These are phyloP conservation scores for Colletotrichum truncatum DNA, from an alignment of 2,329 filamentous ascomycete species.

Conservation along the genomic window DNA sequence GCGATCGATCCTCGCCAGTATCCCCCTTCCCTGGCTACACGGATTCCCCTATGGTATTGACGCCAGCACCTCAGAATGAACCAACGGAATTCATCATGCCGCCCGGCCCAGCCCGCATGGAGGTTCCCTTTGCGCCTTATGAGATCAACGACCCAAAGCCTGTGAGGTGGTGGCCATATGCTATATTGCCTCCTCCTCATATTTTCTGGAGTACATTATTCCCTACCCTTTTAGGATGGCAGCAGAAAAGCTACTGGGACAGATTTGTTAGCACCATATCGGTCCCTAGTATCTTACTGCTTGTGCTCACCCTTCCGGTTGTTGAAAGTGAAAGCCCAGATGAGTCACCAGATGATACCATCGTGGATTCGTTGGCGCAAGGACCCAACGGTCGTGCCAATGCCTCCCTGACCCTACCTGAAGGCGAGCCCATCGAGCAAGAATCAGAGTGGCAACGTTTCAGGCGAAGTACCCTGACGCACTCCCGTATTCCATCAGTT, in stretches of 20 bases:
- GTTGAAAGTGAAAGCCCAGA: conserved; percentile 76
- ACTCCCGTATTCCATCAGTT: conserved; percentile 34
- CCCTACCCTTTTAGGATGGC: conserved; percentile 86
- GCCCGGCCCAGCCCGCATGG: conserved; percentile 48
- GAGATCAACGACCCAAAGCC: conserved; percentile 51
- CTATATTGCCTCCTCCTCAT: conserved; percentile 75
- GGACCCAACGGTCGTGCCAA: conserved; percentile 39
- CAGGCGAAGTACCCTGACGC: conserved; percentile 54
- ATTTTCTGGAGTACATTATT: conserved; percentile 80
- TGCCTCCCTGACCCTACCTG: conserved; percentile 46
- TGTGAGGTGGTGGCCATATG: conserved; percentile 85
- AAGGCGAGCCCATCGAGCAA: conserved; percentile 40
- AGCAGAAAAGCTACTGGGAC: conserved; percentile 84
- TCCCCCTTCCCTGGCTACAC: conserved; percentile 76
- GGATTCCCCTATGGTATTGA: conserved; percentile 62
- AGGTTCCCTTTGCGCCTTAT: conserved; percentile 57
- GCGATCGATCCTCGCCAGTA: conserved; percentile 56
- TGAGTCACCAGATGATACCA: conserved; percentile 48
- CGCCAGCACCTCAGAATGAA: conserved; percentile 49
- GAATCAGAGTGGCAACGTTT: conserved; percentile 70
- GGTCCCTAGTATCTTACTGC: conserved; percentile 87
- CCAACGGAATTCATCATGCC: conserved; percentile 67
- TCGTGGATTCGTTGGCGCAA: background rate
- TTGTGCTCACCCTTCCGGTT: conserved; percentile 91
- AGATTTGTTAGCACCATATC: conserved; percentile 83